Base-by-base conservation (phyloP, 1,139 yeast genomes). In the Suhomyces bribrorum region DNA sequence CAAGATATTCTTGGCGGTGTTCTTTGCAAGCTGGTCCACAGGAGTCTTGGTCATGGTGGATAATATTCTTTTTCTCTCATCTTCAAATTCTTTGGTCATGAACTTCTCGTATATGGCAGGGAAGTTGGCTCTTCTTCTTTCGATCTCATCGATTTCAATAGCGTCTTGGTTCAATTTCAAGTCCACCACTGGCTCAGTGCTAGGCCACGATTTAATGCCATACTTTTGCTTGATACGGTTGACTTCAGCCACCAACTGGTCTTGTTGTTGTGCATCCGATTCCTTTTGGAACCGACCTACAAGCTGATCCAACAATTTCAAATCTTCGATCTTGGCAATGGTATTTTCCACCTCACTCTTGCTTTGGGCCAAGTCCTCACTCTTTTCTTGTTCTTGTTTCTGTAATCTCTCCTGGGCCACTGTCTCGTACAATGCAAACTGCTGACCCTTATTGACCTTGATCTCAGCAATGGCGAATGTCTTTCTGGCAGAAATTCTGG, bases 391-490 rank as follows among this genome's bases (percentile, higher is more conserved):
- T 57, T 85, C 92, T 54, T 87, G 92, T 25, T 62, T 54, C 3
- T 72, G 66, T 24, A 88, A 90, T 50, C 75, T 73, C 37, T 66
- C 66, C 50, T 82, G 84, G 33, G 96, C 95, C 53, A 83, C 77
- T 31, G 75, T 69, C 57, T 85, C 86, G 64, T 86, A 89, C 50
- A 77, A 68, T 31, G 87, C 92, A 73, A 92, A 88, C 61, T 88
- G 92, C 53, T 88, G 90, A 77, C 97, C 97, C 64, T 85, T 82
- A 57, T 87, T 83, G 58, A 76, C 82, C 67, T 88, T 81, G 57
- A 92, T 86, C 59, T 92, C 97, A 3, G 97, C 96, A 45, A 92
- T 81, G n/a, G 97, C 92, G 69, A 92, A 92, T 41, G 77, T 79
- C 63, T 92, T 92, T 47, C 84, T 73, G 24, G 92, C 77, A 8